A percentile compares a stretch with the other conserved stretches of the same genome.
These are phyloP conservation scores for Sutorius australiensis DNA, from an alignment of 768 basidiomycete genomes.

Conservation along the genomic window DNA sequence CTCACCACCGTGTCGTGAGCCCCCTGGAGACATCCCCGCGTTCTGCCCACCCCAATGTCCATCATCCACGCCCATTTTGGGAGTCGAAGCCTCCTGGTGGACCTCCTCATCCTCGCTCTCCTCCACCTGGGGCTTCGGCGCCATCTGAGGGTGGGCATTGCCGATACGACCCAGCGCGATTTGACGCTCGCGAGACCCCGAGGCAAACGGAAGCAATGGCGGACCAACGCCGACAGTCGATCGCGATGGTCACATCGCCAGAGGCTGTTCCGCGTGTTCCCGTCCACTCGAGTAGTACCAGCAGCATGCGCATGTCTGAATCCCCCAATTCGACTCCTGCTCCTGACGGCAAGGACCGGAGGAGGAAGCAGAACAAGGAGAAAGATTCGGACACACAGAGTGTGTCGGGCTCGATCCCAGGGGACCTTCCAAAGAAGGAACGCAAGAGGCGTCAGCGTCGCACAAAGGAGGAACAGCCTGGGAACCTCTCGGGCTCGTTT, in stretches of 20 bases:
- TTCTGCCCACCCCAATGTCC: conserved; percentile 40
- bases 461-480: conserved; percentile 42
- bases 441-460: conserved; percentile 46
- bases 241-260: conserved; percentile 46
- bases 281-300: conserved; percentile 27
- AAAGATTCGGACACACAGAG: conserved; percentile 41
- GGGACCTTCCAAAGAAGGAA: conserved; percentile 54
- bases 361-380: conserved; percentile 46
- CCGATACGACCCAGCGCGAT: conserved; percentile 61
- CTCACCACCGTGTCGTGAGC: conserved; percentile 40
- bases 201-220: conserved; percentile 27
- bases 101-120: conserved; percentile 29
- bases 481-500: conserved; percentile 32
- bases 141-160: conserved; percentile 44
- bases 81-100: conserved; percentile 50
- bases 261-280: conserved; percentile 35
- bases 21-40: conserved; percentile 65
- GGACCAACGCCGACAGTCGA: conserved; percentile 35
- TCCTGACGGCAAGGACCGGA: conserved; percentile 45
- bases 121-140: conserved; percentile 33
- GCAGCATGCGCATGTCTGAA: conserved; percentile 50
- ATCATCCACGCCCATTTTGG: conserved; percentile 47
- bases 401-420: conserved; percentile 26
- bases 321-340: conserved; percentile 49
- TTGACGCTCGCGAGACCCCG: conserved; percentile 44